Conservation (phyloP, 306 rosid species). For the Glycyrrhiza uralensis region DNA sequence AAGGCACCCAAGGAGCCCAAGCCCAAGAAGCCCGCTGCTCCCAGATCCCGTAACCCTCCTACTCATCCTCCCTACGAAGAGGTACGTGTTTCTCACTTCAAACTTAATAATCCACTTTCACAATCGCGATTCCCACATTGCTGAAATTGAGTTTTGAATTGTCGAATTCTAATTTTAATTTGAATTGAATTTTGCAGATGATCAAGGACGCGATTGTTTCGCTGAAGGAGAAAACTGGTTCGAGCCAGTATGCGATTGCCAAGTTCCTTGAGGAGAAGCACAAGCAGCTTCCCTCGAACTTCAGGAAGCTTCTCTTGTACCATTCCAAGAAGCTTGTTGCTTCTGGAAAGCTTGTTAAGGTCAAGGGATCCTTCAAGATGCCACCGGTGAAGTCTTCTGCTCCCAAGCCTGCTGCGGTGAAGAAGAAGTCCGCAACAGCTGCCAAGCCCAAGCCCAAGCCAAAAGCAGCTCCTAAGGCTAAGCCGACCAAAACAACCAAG, state of each 20-base stretch:
- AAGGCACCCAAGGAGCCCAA: constrained; percentile 48
- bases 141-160: neutral
- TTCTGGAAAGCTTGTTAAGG: constrained; percentile 59
- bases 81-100: constrained; percentile 28
- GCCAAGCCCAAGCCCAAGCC: constrained; percentile 36
- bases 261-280: constrained; percentile 78
- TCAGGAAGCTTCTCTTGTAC: constrained; percentile 61
- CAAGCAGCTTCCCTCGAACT: constrained; percentile 58
- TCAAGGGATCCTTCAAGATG: constrained; percentile 65
- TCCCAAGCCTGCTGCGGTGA: constrained; percentile 9
- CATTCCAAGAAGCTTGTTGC: constrained; percentile 79
- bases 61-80: constrained; percentile 83
- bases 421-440: constrained; percentile 42
- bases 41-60: constrained; percentile 40
- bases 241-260: constrained; percentile 78
- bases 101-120: neutral
- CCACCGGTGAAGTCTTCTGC: constrained; percentile 19
- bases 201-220: constrained; percentile 75
- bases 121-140: neutral
- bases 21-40: constrained; percentile 48
- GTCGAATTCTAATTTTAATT: neutral
- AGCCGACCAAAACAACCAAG: too few species aligned
- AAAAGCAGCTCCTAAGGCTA: neutral
- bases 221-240: constrained; percentile 66
- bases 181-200: constrained; percentile 51